Conservation (phyloP, 371 early-diverging fungal genomes). For the Zopfochytrium polystomum region DNA sequence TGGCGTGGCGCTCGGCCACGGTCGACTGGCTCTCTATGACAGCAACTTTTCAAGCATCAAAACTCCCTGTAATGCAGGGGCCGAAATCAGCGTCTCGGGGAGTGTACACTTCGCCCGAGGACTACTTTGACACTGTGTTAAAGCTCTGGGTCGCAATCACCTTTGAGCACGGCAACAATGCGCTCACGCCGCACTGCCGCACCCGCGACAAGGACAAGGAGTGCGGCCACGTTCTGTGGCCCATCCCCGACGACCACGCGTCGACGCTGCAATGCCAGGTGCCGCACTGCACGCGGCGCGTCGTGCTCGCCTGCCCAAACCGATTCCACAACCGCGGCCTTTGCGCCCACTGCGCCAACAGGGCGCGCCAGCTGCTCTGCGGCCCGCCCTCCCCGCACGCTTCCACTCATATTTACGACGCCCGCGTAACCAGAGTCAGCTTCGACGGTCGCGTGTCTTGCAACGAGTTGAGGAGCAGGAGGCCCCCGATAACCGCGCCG, state of each 20-base stretch:
- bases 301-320: constrained; percentile 23
- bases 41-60: constrained; percentile 22
- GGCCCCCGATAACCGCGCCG: constrained; percentile 23
- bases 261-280: constrained; percentile 1
- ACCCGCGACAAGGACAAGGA: constrained; percentile 16
- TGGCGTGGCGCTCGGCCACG: constrained; percentile 24
- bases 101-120: constrained; percentile 20
- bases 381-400: constrained; percentile 17
- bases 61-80: constrained; percentile 24
- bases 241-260: neutral
- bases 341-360: constrained; percentile 21
- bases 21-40: constrained; percentile 28
- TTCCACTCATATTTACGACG: constrained; percentile 35
- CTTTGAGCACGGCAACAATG: constrained; percentile 30
- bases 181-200: constrained; percentile 23
- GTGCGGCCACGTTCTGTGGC: constrained; percentile 32
- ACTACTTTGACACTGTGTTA: constrained; percentile 31
- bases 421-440: constrained; percentile 17
- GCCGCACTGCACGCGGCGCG: constrained; percentile 1
- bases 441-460: constrained; percentile 27
- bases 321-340: constrained; percentile 25
- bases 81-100: constrained; percentile 15
- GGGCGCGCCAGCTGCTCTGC: constrained; percentile 9
- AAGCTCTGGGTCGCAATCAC: constrained; percentile 31
- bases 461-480: constrained; percentile 18